A percentile compares a stretch with the other conserved stretches of the same genome.
Evolutionary conservation across 2,329 filamentous ascomycete species (phyloP).

Genomic region (Paraconiothyrium brasiliense): DNA sequence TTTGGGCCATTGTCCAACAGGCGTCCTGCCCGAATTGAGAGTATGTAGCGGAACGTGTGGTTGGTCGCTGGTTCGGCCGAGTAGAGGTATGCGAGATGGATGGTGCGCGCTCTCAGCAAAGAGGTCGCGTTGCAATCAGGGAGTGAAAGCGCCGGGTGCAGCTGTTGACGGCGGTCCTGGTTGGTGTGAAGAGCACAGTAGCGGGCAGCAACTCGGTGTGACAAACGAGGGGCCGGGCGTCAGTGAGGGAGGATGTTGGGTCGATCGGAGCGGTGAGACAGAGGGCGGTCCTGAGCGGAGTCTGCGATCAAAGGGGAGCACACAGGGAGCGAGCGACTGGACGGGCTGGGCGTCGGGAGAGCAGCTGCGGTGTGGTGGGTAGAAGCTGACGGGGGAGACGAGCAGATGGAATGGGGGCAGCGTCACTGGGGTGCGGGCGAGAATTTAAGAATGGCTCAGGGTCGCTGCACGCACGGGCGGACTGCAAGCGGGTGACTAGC

Average conservation of each 20-base stretch:
- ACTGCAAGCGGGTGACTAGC: conserved; percentile 21
- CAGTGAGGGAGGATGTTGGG: conserved; percentile 4
- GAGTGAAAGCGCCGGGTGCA: background rate
- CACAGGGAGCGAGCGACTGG: conserved; percentile 11
- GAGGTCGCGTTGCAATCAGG: conserved; percentile 2
- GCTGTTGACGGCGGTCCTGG: background rate
- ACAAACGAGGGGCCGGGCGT: conserved; percentile 8
- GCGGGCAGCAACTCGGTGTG: background rate
- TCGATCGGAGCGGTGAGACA: background rate
- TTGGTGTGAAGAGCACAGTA: background rate
- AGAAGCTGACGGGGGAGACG: conserved; percentile 1
- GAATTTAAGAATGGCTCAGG: conserved; percentile 33
- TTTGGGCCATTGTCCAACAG: conserved; percentile 47
- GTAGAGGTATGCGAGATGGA: background rate
- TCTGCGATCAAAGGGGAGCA: background rate
- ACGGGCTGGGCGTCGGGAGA: conserved; percentile 1
- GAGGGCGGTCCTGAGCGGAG: background rate
- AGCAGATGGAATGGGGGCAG: conserved; percentile 1
- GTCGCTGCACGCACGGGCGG: conserved; percentile 24
- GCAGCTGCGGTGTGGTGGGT: conserved; percentile 12
- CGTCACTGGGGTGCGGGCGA: conserved; percentile 10
- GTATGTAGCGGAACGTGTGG: conserved; percentile 4
- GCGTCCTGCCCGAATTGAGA: conserved; percentile 1
- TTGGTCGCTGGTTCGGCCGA: background rate
- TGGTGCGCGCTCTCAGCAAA: conserved; percentile 12